A percentile compares a stretch with the other conserved stretches of the same genome.
These are phyloP conservation scores for Cryphonectria carpinicola DNA, from an alignment of 2,329 filamentous ascomycete genomes.

Conservation along the genomic window DNA sequence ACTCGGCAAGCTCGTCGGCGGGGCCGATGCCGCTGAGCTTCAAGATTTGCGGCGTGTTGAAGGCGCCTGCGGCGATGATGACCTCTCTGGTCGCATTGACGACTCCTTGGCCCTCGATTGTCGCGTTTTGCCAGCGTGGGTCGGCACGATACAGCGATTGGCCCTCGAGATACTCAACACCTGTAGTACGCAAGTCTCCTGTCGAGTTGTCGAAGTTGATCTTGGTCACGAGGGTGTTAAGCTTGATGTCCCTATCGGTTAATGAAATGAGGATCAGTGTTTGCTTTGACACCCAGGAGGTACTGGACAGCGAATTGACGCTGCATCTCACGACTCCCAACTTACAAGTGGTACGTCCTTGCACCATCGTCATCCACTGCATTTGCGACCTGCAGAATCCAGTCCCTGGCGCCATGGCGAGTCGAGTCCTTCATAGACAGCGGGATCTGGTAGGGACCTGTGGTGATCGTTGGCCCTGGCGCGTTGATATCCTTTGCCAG, in stretches of 20 bases:
- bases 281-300: not conserved
- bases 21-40: slow-evolving; percentile 56
- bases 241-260: slow-evolving; percentile 16
- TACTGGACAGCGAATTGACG: no score
- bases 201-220: slow-evolving; percentile 20
- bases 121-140: slow-evolving; percentile 45
- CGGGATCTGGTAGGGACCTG: slow-evolving; percentile 62
- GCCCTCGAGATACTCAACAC: slow-evolving; percentile 42
- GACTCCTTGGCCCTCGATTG: slow-evolving; percentile 33
- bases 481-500: slow-evolving; percentile 52
- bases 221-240: slow-evolving; percentile 27
- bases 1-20: slow-evolving; percentile 42
- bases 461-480: slow-evolving; percentile 47
- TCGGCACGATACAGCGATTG: slow-evolving; percentile 54
- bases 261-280: not conserved
- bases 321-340: not conserved
- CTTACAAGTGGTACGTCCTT: slow-evolving; percentile 18
- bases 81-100: slow-evolving; percentile 50
- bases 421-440: slow-evolving; percentile 42
- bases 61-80: slow-evolving; percentile 55
- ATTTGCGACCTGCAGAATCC: slow-evolving; percentile 21
- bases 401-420: slow-evolving; percentile 44
- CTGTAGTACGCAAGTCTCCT: slow-evolving; percentile 5
- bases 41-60: slow-evolving; percentile 58
- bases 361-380: slow-evolving; percentile 8